phyloP scores from a whole-genome alignment of 805 yeast genomes.

The Metschnikowia santaceciliae region DNA sequence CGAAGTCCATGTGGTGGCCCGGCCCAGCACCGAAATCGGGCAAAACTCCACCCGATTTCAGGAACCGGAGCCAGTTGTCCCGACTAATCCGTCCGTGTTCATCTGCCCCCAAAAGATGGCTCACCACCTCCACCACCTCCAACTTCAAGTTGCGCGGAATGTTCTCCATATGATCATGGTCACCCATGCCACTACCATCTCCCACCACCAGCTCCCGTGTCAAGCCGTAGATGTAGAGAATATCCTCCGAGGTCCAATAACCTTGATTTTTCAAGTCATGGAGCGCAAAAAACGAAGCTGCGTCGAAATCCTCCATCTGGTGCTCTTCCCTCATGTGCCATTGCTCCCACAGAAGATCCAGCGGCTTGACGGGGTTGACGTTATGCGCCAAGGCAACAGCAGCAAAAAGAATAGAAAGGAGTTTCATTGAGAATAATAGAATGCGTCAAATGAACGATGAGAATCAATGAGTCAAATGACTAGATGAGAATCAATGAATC shows the following conservation, averaged over 20 bases:
- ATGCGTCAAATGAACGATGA: too few species aligned
- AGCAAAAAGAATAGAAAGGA: not conserved
- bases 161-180: conserved; percentile 52
- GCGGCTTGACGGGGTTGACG: conserved; percentile 14
- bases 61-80: conserved; percentile 68
- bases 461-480: too few species aligned
- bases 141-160: conserved; percentile 53
- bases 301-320: conserved; percentile 66
- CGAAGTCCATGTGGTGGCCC: conserved; percentile 93
- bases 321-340: conserved; percentile 95
- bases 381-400: conserved; percentile 8
- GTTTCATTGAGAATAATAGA: not conserved
- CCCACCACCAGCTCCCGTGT: conserved; percentile 71
- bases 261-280: conserved; percentile 72
- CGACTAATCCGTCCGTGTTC: conserved; percentile 59
- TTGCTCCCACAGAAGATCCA: conserved; percentile 63
- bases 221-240: conserved; percentile 78
- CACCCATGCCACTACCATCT: conserved; percentile 86
- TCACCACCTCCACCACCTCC: conserved; percentile 51
- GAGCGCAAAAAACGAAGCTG: conserved; percentile 69
- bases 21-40: conserved; percentile 94
- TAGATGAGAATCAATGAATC: too few species aligned
- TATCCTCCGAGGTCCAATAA: conserved; percentile 54
- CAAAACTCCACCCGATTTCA: conserved; percentile 60
- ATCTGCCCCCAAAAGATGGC: conserved; percentile 61